Evolutionary conservation across 1,139 yeast genomes (phyloP).

Genomic region (Kodamaea suecica): DNA sequence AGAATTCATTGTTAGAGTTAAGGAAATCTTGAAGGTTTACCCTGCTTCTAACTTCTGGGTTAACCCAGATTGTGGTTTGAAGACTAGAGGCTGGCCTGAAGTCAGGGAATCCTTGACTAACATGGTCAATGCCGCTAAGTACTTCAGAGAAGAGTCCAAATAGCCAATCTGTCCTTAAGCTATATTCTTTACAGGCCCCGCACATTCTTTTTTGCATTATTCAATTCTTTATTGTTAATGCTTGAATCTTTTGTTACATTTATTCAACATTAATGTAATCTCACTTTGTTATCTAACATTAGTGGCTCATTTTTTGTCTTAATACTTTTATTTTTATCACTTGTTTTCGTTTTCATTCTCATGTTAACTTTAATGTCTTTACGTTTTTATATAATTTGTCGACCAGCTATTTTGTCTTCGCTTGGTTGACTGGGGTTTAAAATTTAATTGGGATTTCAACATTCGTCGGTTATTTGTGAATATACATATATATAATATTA

Average conservation of each 20-base stretch:
- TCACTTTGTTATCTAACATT: conserved; percentile 12
- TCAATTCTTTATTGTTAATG: conserved; percentile 38
- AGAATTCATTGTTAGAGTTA: conserved; percentile 91
- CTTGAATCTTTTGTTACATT: conserved; percentile 48
- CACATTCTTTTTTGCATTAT: conserved; percentile 19
- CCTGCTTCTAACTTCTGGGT: conserved; percentile 99
- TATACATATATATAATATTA: conserved; percentile 10
- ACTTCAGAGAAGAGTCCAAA: conserved; percentile 68
- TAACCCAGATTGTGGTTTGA: conserved; percentile 99
- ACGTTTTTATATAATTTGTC: conserved; percentile 9
- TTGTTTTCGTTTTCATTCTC: background rate
- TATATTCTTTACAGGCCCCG: conserved; percentile 8
- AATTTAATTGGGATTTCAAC: conserved; percentile 48
- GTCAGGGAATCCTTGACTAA: conserved; percentile 82
- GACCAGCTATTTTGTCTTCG: conserved; percentile 1
- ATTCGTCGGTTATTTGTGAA: conserved; percentile 29
- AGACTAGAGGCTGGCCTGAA: conserved; percentile 96
- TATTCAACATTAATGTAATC: conserved; percentile 69
- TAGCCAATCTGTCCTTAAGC: conserved; percentile 25
- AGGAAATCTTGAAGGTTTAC: conserved; percentile 92
- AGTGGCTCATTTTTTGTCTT: conserved; percentile 21
- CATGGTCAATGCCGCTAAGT: conserved; percentile 99
- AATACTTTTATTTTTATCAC: conserved; percentile 14
- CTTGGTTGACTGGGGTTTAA: conserved; percentile 32
- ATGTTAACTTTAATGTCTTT: conserved; percentile 13